Conservation (phyloP, 2,329 filamentous ascomycete genomes). For the Trichophyton equinum region DNA sequence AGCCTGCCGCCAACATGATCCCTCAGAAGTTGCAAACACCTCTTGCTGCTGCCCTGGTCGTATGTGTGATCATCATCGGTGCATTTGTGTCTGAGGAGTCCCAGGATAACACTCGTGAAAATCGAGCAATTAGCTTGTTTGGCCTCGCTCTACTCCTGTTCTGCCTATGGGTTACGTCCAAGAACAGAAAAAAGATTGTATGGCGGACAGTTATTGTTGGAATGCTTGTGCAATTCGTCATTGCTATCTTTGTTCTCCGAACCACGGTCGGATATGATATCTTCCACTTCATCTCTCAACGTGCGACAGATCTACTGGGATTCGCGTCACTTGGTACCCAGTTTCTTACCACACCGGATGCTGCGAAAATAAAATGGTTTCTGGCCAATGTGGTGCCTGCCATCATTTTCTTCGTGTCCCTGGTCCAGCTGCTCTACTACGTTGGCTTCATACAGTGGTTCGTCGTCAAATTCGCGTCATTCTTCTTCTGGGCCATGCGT, state of each 20-base stretch:
- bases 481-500: constrained; percentile 82
- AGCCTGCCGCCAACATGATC: constrained; percentile 47
- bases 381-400: constrained; percentile 69
- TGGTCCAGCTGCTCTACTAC: constrained; percentile 81
- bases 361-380: constrained; percentile 46
- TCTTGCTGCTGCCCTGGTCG: constrained; percentile 49
- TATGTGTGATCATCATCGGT: constrained; percentile 64
- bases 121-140: constrained; percentile 69
- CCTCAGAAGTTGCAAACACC: constrained; percentile 55
- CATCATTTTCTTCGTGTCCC: constrained; percentile 89
- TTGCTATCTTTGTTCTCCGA: constrained; percentile 77
- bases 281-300: constrained; percentile 72
- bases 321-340: constrained; percentile 61
- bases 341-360: constrained; percentile 51
- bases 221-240: constrained; percentile 76
- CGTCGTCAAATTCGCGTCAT: constrained; percentile 70
- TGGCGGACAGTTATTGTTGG: constrained; percentile 79
- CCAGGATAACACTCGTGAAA: constrained; percentile 62
- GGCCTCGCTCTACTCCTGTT: constrained; percentile 61
- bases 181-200: constrained; percentile 45
- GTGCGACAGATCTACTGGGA: constrained; percentile 60
- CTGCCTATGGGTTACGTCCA: constrained; percentile 57
- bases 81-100: constrained; percentile 61
- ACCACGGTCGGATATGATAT: constrained; percentile 75
- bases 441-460: constrained; percentile 77